A percentile compares a stretch with the other conserved stretches of the same genome.
phyloP scores from a whole-genome alignment of 257 asterid species.

The Nicotiana tabacum region DNA sequence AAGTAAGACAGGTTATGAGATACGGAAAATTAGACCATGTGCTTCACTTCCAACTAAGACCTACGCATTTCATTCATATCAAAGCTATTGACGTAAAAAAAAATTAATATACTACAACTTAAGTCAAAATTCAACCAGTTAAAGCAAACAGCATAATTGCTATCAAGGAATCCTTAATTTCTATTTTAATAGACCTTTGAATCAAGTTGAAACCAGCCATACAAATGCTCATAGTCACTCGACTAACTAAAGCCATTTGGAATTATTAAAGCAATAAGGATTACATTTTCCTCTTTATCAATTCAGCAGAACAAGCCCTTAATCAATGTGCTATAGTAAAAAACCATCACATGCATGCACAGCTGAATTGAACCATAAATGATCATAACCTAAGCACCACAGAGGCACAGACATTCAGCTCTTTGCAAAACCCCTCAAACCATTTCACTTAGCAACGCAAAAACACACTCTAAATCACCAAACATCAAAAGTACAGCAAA shows the following conservation, averaged over 20 bases:
- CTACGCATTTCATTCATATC: not conserved
- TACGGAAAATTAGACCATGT: not conserved
- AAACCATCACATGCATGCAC: constrained; percentile 16
- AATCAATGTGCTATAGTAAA: not conserved
- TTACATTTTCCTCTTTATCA: not conserved
- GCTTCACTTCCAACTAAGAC: not conserved
- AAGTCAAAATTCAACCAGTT: not conserved
- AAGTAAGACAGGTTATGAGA: not conserved
- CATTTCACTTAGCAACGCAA: constrained; percentile 9
- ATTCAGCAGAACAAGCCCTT: not conserved
- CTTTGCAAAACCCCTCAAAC: not conserved
- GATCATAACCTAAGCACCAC: constrained; percentile 1
- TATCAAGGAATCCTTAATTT: not conserved
- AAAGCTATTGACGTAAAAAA: not conserved
- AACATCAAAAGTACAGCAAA: constrained; percentile 22
- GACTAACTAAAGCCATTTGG: constrained; percentile 3
- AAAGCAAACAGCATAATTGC: not conserved
- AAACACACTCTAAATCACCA: constrained; percentile 12
- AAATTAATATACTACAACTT: not conserved
- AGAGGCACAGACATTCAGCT: not conserved
- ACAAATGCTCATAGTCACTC: constrained; percentile 1
- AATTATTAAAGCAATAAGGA: not conserved
- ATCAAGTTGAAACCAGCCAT: not conserved
- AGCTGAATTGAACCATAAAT: constrained; percentile 5
- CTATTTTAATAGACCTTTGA: not conserved